Conservation (phyloP, 1,284 basidiomycete genomes). For the Trametes pubescens region DNA sequence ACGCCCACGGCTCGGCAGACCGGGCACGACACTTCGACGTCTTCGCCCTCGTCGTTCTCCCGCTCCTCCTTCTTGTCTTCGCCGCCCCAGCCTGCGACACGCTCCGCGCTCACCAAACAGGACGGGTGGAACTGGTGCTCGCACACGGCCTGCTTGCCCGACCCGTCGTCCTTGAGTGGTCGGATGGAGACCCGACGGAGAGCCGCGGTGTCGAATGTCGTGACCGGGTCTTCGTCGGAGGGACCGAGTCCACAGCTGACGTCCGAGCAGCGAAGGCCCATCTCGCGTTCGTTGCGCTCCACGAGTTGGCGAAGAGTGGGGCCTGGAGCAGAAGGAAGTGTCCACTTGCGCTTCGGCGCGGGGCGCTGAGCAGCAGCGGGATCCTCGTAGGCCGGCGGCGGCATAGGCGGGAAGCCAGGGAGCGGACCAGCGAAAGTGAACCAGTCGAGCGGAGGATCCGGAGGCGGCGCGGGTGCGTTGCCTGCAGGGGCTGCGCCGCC, state of each 20-base stretch:
- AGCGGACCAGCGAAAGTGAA: constrained; percentile 22
- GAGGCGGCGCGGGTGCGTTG: constrained; percentile 5
- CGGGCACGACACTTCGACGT: constrained; percentile 71
- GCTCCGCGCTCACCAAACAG: constrained; percentile 77
- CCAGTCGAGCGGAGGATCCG: constrained; percentile 20
- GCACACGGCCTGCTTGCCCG: constrained; percentile 51
- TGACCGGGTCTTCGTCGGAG: constrained; percentile 73
- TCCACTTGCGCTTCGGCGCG: constrained; percentile 45
- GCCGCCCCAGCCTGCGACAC: constrained; percentile 67
- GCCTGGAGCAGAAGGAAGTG: constrained; percentile 48
- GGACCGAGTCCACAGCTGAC: constrained; percentile 77
- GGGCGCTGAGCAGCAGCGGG: constrained; percentile 26
- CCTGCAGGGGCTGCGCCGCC: constrained; percentile 7
- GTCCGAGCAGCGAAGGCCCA: constrained; percentile 73
- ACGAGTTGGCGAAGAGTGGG: constrained; percentile 70
- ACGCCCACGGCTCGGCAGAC: constrained; percentile 68
- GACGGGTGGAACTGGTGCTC: constrained; percentile 71
- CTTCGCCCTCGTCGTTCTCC: constrained; percentile 45
- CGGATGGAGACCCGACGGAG: constrained; percentile 58
- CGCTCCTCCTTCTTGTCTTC: constrained; percentile 48
- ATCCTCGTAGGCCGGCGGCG: constrained; percentile 4
- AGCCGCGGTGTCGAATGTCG: constrained; percentile 42
- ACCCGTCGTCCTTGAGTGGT: constrained; percentile 33
- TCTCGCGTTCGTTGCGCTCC: constrained; percentile 69
- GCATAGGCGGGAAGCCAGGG: constrained; percentile 24